A percentile compares a stretch with the other conserved stretches of the same genome.
Conservation (phyloP, 306 rosid genomes). For the Vigna radiata region DNA sequence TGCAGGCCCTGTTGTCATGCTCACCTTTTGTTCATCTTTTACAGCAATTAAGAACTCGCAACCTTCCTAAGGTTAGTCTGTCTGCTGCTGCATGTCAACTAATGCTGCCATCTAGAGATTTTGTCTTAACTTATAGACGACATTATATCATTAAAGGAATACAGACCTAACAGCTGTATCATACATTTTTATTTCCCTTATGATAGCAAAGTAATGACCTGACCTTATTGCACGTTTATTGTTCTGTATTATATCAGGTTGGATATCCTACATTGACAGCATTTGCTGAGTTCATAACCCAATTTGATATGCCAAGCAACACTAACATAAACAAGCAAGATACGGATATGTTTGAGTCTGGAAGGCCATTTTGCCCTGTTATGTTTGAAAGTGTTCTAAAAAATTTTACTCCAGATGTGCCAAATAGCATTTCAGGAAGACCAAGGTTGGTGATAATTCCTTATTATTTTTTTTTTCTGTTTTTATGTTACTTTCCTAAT, state of each 20-base stretch:
- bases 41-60: slow-evolving; percentile 65
- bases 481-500: background rate
- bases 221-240: slow-evolving; percentile 29
- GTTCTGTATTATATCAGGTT: slow-evolving; percentile 54
- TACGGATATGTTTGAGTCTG: slow-evolving; percentile 58
- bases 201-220: slow-evolving; percentile 16
- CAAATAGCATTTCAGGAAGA: slow-evolving; percentile 72
- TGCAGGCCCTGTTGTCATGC: slow-evolving; percentile 94
- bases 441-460: slow-evolving; percentile 74
- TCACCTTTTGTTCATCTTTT: slow-evolving; percentile 84
- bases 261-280: slow-evolving; percentile 82
- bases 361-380: slow-evolving; percentile 78
- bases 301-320: slow-evolving; percentile 68
- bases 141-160: background rate
- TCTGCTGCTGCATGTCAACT: slow-evolving; percentile 28
- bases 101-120: background rate
- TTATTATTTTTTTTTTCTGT: background rate
- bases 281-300: slow-evolving; percentile 73
- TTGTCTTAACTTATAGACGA: slow-evolving; percentile 4
- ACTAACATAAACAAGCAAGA: slow-evolving; percentile 60
- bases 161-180: slow-evolving; percentile 1
- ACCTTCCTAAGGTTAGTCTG: slow-evolving; percentile 70
- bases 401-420: slow-evolving; percentile 77
- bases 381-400: slow-evolving; percentile 86
- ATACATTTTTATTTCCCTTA: slow-evolving; percentile 12